Evolutionary conservation across 495 filamentous ascomycete species (phyloP).

Genomic region (Xylaria curta): DNA sequence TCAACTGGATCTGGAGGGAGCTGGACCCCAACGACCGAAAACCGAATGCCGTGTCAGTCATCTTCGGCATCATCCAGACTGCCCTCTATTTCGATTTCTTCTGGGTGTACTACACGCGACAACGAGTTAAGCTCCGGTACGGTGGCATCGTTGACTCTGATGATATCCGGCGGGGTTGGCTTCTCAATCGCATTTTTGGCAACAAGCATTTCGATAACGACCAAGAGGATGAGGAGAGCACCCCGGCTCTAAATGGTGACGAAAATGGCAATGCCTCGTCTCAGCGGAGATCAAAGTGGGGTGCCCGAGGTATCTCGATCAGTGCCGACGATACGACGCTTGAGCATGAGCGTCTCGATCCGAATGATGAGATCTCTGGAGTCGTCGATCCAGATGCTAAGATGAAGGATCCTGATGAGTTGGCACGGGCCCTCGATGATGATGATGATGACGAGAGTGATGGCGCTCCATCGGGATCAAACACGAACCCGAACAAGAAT

Average conservation of each 20-base stretch:
- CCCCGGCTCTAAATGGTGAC: slow-evolving; percentile 48
- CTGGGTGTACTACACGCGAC: slow-evolving; percentile 94
- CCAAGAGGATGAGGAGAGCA: slow-evolving; percentile 54
- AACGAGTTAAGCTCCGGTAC: slow-evolving; percentile 90
- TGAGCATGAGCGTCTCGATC: slow-evolving; percentile 49
- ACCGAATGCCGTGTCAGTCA: slow-evolving; percentile 73
- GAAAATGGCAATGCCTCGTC: slow-evolving; percentile 34
- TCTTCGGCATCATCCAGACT: slow-evolving; percentile 91
- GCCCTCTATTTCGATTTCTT: slow-evolving; percentile 92
- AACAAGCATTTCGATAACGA: slow-evolving; percentile 51
- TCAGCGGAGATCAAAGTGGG: slow-evolving; percentile 66
- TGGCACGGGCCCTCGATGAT: slow-evolving; percentile 59
- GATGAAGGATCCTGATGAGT: slow-evolving; percentile 64
- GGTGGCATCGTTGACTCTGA: slow-evolving; percentile 94
- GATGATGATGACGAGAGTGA: slow-evolving; percentile 50
- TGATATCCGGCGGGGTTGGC: slow-evolving; percentile 82
- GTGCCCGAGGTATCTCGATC: slow-evolving; percentile 77
- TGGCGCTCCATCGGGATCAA: slow-evolving; percentile 24
- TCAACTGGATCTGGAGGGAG: slow-evolving; percentile 85
- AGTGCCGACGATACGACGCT: slow-evolving; percentile 78
- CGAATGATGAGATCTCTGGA: slow-evolving; percentile 46
- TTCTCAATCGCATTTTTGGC: slow-evolving; percentile 63
- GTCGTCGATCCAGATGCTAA: slow-evolving; percentile 58
- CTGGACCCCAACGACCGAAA: slow-evolving; percentile 60
- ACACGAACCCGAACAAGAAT: slow-evolving; percentile 25